phyloP scores from a whole-genome alignment of 768 basidiomycete species.

The Boletus patriciae region DNA sequence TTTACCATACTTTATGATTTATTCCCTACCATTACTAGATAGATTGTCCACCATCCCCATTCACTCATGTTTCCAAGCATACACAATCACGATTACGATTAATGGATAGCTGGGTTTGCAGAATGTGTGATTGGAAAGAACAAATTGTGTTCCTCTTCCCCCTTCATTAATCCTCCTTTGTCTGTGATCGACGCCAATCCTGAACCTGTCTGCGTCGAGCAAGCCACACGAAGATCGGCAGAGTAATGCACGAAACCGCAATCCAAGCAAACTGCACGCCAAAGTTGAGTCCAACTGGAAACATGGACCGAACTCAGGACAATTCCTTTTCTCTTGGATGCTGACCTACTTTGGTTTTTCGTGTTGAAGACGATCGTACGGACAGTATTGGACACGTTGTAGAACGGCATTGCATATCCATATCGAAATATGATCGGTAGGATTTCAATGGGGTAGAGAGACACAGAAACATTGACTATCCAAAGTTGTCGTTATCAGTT shows the following conservation, averaged over 20 bases:
- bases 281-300: constrained; percentile 60
- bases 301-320: neutral
- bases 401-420: constrained; percentile 71
- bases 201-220: constrained; percentile 29
- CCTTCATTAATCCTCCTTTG: constrained; percentile 1
- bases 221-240: constrained; percentile 51
- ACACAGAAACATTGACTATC: constrained; percentile 58
- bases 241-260: constrained; percentile 51
- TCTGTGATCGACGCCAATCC: constrained; percentile 20
- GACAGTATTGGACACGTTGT: constrained; percentile 61
- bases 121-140: neutral
- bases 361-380: constrained; percentile 67
- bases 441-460: constrained; percentile 55
- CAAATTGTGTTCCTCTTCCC: neutral
- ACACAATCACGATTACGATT: constrained; percentile 14
- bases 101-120: constrained; percentile 9
- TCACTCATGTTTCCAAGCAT: constrained; percentile 24
- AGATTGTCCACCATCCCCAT: constrained; percentile 26
- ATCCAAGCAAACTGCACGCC: constrained; percentile 60
- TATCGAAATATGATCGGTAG: constrained; percentile 61
- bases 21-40: constrained; percentile 24
- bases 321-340: neutral
- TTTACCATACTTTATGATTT: constrained; percentile 10
- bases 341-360: constrained; percentile 52
- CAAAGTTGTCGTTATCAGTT: neutral